phyloP scores from a whole-genome alignment of 352 stramenopile genomes.

The Pythium folliculosum region DNA sequence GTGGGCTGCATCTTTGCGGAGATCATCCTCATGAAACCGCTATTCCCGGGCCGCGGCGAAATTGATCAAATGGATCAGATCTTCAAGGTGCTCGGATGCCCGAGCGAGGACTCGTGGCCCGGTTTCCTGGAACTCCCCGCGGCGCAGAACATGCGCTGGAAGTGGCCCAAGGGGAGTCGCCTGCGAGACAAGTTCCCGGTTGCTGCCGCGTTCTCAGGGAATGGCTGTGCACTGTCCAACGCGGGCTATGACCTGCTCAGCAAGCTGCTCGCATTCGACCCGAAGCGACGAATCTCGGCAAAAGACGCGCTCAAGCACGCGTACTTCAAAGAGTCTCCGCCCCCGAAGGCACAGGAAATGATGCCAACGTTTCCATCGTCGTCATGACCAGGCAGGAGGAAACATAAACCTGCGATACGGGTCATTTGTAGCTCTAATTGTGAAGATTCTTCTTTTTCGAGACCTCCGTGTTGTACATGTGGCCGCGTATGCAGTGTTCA shows the following conservation, averaged over 20 bases:
- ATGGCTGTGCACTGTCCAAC: constrained; percentile 65
- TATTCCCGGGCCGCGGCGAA: constrained; percentile 93
- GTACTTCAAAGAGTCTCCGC: constrained; percentile 77
- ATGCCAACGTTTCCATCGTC: constrained; percentile 78
- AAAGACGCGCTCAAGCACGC: constrained; percentile 77
- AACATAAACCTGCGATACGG: not conserved
- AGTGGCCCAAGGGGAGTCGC: constrained; percentile 69
- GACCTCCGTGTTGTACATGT: too few relatives aligned
- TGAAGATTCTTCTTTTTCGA: too few relatives aligned
- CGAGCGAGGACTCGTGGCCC: constrained; percentile 91
- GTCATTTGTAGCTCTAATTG: not conserved
- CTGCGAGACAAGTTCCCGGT: constrained; percentile 83
- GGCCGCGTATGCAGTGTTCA: too few relatives aligned
- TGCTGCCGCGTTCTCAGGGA: constrained; percentile 52
- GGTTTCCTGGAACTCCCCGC: constrained; percentile 64
- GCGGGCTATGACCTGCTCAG: constrained; percentile 73
- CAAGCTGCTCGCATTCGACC: constrained; percentile 38
- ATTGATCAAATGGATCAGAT: constrained; percentile 97
- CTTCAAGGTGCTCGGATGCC: constrained; percentile 92
- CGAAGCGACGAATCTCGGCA: constrained; percentile 70
- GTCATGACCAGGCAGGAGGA: constrained; percentile 4
- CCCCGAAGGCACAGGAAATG: constrained; percentile 63
- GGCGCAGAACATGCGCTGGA: constrained; percentile 57
- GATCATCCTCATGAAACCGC: constrained; percentile 91
- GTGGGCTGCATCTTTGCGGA: constrained; percentile 97